Conservation (phyloP, 2,329 filamentous ascomycete genomes). For the Aaosphaeria arxii region DNA sequence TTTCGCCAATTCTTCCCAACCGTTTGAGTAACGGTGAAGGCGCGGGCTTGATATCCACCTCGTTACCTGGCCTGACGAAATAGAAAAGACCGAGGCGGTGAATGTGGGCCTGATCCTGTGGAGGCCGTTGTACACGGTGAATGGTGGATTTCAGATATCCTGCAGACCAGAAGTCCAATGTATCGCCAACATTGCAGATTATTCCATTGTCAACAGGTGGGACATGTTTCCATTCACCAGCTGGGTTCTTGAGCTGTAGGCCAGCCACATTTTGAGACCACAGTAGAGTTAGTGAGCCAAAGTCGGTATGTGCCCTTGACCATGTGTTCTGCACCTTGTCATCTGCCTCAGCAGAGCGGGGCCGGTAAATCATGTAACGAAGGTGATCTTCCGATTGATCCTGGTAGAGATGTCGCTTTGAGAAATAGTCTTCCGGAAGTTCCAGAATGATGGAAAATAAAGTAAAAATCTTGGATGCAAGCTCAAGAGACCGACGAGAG, state of each 20-base stretch:
- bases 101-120: conserved; percentile 37
- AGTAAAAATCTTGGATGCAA: conserved; percentile 36
- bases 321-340: conserved; percentile 39
- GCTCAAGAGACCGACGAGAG: conserved; percentile 18
- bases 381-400: conserved; percentile 39
- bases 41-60: conserved; percentile 36
- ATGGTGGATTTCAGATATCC: conserved; percentile 49
- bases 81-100: conserved; percentile 41
- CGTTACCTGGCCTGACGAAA: conserved; percentile 39
- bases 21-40: conserved; percentile 33
- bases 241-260: conserved; percentile 45
- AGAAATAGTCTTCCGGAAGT: conserved; percentile 37
- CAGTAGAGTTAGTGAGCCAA: conserved; percentile 45
- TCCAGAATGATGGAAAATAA: conserved; percentile 41
- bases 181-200: conserved; percentile 50
- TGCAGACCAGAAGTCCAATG: conserved; percentile 39
- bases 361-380: conserved; percentile 44
- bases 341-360: conserved; percentile 35
- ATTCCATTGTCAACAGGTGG: conserved; percentile 45
- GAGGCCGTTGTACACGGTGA: conserved; percentile 51
- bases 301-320: conserved; percentile 50
- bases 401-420: conserved; percentile 34
- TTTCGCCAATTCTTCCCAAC: conserved; percentile 18
- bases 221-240: conserved; percentile 49
- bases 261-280: conserved; percentile 49